A percentile compares a stretch with the other conserved stretches of the same genome.
Conservation (phyloP, 495 filamentous ascomycete species). For the Tuber umbilicatum region DNA sequence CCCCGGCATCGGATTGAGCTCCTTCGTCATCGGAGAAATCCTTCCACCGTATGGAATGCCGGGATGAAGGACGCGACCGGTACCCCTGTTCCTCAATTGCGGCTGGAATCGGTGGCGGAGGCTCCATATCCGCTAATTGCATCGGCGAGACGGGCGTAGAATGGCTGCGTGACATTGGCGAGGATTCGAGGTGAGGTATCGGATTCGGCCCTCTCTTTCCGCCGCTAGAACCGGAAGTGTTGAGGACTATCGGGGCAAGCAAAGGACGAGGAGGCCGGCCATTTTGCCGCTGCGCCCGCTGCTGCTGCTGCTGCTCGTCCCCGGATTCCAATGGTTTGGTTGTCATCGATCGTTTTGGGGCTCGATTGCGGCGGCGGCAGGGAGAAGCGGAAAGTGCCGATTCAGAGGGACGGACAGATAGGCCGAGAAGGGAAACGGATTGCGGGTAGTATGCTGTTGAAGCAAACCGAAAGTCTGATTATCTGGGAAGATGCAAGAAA, state of each 20-base stretch:
- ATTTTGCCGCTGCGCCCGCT: not conserved
- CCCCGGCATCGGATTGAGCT: constrained; percentile 16
- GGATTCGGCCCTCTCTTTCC: constrained; percentile 28
- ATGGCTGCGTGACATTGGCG: constrained; percentile 19
- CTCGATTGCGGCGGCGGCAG: not conserved
- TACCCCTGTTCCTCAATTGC: constrained; percentile 31
- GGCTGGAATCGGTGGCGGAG: constrained; percentile 37
- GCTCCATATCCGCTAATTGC: constrained; percentile 36
- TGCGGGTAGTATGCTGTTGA: not conserved
- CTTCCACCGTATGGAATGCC: constrained; percentile 31
- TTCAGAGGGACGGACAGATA: not conserved
- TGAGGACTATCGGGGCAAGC: constrained; percentile 35
- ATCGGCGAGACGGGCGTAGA: constrained; percentile 12
- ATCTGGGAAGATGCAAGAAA: not conserved
- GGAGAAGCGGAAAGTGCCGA: not conserved
- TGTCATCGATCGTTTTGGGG: constrained; percentile 45
- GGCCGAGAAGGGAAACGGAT: not conserved
- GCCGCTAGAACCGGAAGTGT: constrained; percentile 13
- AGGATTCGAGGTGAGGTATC: constrained; percentile 22
- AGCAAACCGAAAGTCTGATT: not conserved
- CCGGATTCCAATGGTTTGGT: constrained; percentile 43
- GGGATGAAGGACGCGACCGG: constrained; percentile 34
- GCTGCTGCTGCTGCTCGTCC: constrained; percentile 4
- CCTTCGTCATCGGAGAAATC: constrained; percentile 21
- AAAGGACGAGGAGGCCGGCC: constrained; percentile 18